These are phyloP conservation scores for Saccharum hybrid DNA, from an alignment of 202 grass and related monocot genomes.

Conservation along the genomic window DNA sequence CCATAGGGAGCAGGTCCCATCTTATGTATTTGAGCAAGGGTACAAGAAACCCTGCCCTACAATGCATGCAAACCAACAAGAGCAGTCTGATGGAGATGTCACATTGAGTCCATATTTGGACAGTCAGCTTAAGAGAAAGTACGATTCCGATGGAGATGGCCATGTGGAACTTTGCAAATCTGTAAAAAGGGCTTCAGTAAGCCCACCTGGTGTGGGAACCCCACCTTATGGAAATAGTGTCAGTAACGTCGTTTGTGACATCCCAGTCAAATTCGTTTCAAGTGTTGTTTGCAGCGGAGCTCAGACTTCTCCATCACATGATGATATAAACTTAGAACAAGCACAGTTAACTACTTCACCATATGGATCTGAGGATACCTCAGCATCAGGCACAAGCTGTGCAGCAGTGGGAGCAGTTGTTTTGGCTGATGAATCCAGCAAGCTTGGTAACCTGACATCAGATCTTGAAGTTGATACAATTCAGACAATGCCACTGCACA, in stretches of 20 bases:
- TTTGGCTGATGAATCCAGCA: constrained; percentile 38
- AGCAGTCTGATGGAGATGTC: constrained; percentile 55
- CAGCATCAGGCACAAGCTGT: constrained; percentile 50
- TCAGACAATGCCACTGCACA: constrained; percentile 1
- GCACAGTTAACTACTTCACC: constrained; percentile 43
- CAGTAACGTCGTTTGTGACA: constrained; percentile 23
- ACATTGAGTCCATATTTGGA: constrained; percentile 23
- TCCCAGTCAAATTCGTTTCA: constrained; percentile 22
- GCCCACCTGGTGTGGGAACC: constrained; percentile 32
- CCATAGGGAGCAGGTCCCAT: constrained; percentile 63
- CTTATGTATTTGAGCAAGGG: constrained; percentile 84
- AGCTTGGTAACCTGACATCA: constrained; percentile 29
- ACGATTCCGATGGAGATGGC: constrained; percentile 45
- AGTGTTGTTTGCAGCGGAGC: constrained; percentile 8
- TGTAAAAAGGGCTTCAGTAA: constrained; percentile 50
- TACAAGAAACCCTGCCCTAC: constrained; percentile 62
- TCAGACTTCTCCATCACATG: constrained; percentile 36
- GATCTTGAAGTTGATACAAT: constrained; percentile 25
- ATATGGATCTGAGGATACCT: constrained; percentile 52
- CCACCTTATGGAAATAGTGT: constrained; percentile 34
- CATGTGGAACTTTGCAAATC: constrained; percentile 30
- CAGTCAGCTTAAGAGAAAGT: constrained; percentile 49
- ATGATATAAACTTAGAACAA: constrained; percentile 44
- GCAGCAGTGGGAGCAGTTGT: constrained; percentile 8
- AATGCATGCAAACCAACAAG: constrained; percentile 52